Evolutionary conservation across 768 basidiomycete species (phyloP).

Genomic region (Atractiella rhizophila): DNA sequence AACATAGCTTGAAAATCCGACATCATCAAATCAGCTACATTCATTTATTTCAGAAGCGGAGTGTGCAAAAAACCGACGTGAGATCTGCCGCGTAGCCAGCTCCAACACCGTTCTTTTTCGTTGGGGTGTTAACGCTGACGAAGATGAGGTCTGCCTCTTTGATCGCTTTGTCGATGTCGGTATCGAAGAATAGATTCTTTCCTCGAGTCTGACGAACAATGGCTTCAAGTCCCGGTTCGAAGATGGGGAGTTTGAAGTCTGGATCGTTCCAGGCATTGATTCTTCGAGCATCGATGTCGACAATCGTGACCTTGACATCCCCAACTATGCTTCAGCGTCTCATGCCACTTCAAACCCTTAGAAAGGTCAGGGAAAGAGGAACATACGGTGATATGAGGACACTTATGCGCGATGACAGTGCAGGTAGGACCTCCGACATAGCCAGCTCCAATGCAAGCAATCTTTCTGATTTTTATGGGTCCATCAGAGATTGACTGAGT

Average conservation of each 20-base stretch:
- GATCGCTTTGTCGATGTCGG: slow-evolving; percentile 63
- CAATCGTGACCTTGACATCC: slow-evolving; percentile 66
- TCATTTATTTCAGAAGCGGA: not conserved
- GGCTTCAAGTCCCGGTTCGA: slow-evolving; percentile 83
- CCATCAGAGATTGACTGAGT: too few relatives aligned
- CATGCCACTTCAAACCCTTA: not conserved
- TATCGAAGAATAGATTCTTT: slow-evolving; percentile 89
- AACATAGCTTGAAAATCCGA: slow-evolving; percentile 50
- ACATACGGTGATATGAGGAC: slow-evolving; percentile 11
- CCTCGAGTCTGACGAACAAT: slow-evolving; percentile 71
- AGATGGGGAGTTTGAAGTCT: slow-evolving; percentile 60
- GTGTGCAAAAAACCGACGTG: slow-evolving; percentile 36
- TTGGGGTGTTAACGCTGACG: slow-evolving; percentile 94
- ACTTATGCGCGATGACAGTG: slow-evolving; percentile 18
- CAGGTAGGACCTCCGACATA: slow-evolving; percentile 18
- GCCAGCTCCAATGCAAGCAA: slow-evolving; percentile 18
- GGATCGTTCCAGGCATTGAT: slow-evolving; percentile 93
- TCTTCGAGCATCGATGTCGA: slow-evolving; percentile 81
- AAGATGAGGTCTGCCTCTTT: slow-evolving; percentile 91
- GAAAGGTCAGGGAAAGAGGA: not conserved
- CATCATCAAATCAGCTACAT: slow-evolving; percentile 1
- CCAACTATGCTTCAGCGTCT: not conserved
- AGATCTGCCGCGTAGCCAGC: slow-evolving; percentile 96
- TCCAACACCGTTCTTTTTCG: slow-evolving; percentile 91
- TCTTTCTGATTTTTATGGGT: slow-evolving; percentile 15